Conservation (phyloP, 805 yeast species). For the Isabelozyma rhagii region DNA sequence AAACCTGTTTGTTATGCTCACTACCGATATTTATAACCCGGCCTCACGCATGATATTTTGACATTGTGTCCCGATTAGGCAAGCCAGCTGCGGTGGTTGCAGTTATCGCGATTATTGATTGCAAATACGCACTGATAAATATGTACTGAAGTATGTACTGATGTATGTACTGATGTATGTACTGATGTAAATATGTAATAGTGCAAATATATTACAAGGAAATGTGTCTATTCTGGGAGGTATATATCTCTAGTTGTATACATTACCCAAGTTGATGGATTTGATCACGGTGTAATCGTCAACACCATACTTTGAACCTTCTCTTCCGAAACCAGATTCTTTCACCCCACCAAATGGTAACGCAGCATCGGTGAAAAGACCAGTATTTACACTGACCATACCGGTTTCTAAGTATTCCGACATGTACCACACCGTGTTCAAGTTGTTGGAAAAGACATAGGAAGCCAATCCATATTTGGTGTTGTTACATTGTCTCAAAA, state of each 20-base stretch:
- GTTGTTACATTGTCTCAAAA: slow-evolving; percentile 51
- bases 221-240: neutral
- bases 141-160: no score
- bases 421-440: slow-evolving; percentile 49
- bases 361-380: slow-evolving; percentile 55
- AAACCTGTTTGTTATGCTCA: neutral
- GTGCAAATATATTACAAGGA: no score
- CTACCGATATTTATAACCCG: neutral
- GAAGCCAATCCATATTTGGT: slow-evolving; percentile 58
- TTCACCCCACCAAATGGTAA: slow-evolving; percentile 77
- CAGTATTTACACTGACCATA: slow-evolving; percentile 62
- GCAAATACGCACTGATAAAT: no score
- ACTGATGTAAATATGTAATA: no score
- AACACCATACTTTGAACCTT: slow-evolving; percentile 72
- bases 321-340: slow-evolving; percentile 78
- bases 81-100: neutral
- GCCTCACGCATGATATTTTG: neutral
- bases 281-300: slow-evolving; percentile 68
- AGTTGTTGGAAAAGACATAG: slow-evolving; percentile 52
- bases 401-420: slow-evolving; percentile 61
- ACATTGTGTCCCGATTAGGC: neutral
- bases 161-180: no score
- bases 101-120: no score
- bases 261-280: slow-evolving; percentile 49
- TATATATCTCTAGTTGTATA: slow-evolving; percentile 11